A percentile compares a stretch with the other conserved stretches of the same genome.
These are phyloP conservation scores for Sclerotiophoma versabilis DNA, from an alignment of 2,329 filamentous ascomycete species.

Conservation along the genomic window DNA sequence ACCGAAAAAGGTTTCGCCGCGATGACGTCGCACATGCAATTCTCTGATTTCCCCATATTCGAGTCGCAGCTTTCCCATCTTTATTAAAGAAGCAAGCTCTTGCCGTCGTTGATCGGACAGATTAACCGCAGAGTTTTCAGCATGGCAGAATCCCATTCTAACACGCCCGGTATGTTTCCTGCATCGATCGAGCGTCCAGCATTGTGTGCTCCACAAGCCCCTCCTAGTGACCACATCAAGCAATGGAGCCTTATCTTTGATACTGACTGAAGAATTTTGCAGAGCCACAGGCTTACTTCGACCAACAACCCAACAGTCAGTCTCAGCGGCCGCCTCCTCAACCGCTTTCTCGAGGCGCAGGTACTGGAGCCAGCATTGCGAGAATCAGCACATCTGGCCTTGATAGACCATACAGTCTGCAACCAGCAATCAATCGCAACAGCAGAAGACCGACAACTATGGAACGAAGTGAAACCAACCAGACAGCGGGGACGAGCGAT, in stretches of 20 bases:
- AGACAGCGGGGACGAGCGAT: constrained; percentile 17
- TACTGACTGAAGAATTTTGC: constrained; percentile 1
- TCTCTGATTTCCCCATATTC: constrained; percentile 27
- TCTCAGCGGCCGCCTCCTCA: constrained; percentile 8
- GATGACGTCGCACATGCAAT: constrained; percentile 35
- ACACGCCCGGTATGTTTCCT: constrained; percentile 6
- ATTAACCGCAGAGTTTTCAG: constrained; percentile 8
- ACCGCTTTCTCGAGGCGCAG: constrained; percentile 1
- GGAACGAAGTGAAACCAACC: constrained; percentile 25
- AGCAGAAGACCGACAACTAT: constrained; percentile 17
- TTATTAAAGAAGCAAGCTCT: constrained; percentile 1
- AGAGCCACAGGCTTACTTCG: constrained; percentile 15
- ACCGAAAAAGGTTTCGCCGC: constrained; percentile 19
- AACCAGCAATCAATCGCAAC: constrained; percentile 14
- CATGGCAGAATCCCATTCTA: constrained; percentile 18
- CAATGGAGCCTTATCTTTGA: background rate
- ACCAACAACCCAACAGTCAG: constrained; percentile 4
- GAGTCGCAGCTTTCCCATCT: constrained; percentile 5
- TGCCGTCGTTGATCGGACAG: background rate
- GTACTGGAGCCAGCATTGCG: constrained; percentile 25
- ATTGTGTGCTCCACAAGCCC: background rate
- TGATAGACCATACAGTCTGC: constrained; percentile 1
- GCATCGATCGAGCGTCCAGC: background rate
- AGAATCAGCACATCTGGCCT: constrained; percentile 20
- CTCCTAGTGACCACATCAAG: background rate